Percentiles rank a stretch among this genome's conserved stretches.
Evolutionary conservation across 257 asterid species (phyloP).

Genomic region (Coffea canephora): DNA sequence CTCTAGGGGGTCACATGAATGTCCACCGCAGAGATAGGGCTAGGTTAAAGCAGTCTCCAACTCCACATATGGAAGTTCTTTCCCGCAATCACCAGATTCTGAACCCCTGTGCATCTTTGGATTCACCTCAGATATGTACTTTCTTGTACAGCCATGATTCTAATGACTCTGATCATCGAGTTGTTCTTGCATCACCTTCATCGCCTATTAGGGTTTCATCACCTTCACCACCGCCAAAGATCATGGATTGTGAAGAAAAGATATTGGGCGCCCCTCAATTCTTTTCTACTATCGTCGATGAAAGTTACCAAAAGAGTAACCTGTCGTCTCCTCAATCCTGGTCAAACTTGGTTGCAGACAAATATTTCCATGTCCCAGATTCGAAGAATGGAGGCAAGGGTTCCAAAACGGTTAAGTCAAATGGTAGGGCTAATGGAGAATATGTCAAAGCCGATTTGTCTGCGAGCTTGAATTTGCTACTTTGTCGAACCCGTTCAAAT

Average conservation of each 20-base stretch:
- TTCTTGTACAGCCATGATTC: conserved; percentile 50
- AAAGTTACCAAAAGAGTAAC: conserved; percentile 9
- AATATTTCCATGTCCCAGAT: conserved; percentile 25
- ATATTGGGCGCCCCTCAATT: conserved; percentile 23
- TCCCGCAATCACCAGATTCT: conserved; percentile 27
- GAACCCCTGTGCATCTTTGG: conserved; percentile 30
- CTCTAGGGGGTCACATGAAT: conserved; percentile 95
- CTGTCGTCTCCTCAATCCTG: conserved; percentile 32
- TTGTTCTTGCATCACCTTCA: conserved; percentile 11
- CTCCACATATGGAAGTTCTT: conserved; percentile 28
- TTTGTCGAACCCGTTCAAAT: conserved; percentile 19
- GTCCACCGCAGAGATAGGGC: conserved; percentile 95
- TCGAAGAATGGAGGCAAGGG: conserved; percentile 34
- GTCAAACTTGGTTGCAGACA: conserved; percentile 49
- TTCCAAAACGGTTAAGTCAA: conserved; percentile 18
- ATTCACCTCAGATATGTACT: conserved; percentile 37
- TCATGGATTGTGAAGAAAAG: conserved; percentile 10
- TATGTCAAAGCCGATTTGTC: conserved; percentile 41
- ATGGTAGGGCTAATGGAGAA: conserved; percentile 30
- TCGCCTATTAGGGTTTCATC: conserved; percentile 58
- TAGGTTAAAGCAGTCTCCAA: conserved; percentile 62
- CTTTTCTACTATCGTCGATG: conserved; percentile 32
- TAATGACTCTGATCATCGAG: conserved; percentile 21
- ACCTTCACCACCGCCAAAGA: conserved; percentile 31
- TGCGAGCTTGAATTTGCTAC: conserved; percentile 26